Evolutionary conservation across 2,329 filamentous ascomycete species (phyloP).

Genomic region (Catunica adiposa): DNA sequence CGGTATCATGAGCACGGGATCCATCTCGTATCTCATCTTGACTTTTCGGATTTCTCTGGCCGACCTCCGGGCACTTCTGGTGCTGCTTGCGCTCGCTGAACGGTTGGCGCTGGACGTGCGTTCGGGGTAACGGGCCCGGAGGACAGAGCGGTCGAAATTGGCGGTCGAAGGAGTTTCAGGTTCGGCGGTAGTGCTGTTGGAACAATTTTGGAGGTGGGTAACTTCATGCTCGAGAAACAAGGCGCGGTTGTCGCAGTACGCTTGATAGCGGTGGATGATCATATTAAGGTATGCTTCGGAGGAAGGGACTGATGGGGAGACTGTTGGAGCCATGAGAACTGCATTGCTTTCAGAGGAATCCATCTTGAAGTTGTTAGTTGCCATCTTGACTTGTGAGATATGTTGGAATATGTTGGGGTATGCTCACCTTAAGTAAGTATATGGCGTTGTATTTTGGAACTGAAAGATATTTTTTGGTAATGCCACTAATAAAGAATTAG

Average conservation of each 20-base stretch:
- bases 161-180: background rate
- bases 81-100: background rate
- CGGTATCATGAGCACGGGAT: constrained; percentile 7
- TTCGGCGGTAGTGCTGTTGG: background rate
- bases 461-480: too few species aligned
- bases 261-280: constrained; percentile 12
- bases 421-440: too few species aligned
- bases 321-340: background rate
- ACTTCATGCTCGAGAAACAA: constrained; percentile 6
- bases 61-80: background rate
- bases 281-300: constrained; percentile 9
- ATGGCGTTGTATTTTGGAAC: too few species aligned
- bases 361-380: background rate
- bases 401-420: background rate
- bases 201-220: constrained; percentile 3
- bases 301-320: background rate
- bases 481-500: too few species aligned
- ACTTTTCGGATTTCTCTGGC: constrained; percentile 1
- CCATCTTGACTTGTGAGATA: too few species aligned
- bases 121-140: constrained; percentile 6
- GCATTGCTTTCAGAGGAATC: background rate
- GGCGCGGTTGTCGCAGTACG: constrained; percentile 9
- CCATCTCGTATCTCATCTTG: constrained; percentile 5
- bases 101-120: constrained; percentile 7
- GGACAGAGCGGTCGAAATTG: background rate